Evolutionary conservation across 345 rosid genomes (phyloP).

Genomic region (Mallotus nudiflorus): DNA sequence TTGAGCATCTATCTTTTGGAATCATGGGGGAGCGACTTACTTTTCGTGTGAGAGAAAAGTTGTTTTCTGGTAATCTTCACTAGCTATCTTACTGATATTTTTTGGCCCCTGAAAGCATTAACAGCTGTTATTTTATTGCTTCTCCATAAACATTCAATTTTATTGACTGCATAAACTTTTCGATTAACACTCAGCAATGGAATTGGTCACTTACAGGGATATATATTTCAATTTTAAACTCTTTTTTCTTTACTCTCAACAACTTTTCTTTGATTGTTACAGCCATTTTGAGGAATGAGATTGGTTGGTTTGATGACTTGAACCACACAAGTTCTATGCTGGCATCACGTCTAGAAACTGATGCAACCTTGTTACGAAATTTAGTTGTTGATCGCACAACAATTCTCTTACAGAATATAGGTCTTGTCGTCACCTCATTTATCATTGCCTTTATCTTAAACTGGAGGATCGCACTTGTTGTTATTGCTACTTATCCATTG

Average conservation of each 20-base stretch:
- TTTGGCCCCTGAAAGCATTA: neutral
- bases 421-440: conserved; percentile 71
- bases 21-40: conserved; percentile 95
- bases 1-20: conserved; percentile 73
- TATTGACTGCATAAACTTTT: too few species aligned
- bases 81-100: neutral
- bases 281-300: conserved; percentile 89
- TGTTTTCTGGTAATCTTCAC: conserved; percentile 62
- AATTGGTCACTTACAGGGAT: neutral
- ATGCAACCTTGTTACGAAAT: conserved; percentile 69
- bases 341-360: conserved; percentile 76
- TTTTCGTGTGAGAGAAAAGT: conserved; percentile 77
- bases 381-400: conserved; percentile 81
- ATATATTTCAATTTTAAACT: neutral
- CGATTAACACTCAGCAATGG: neutral
- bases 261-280: conserved; percentile 14
- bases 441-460: conserved; percentile 79
- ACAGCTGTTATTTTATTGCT: neutral
- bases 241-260: neutral
- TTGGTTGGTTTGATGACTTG: conserved; percentile 90
- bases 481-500: conserved; percentile 80
- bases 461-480: conserved; percentile 93
- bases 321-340: conserved; percentile 85
- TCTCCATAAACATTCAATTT: neutral
- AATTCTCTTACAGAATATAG: conserved; percentile 77